Percentiles rank a stretch among this genome's conserved stretches.
These are phyloP conservation scores for Fusarium multiceps DNA, from an alignment of 2,329 filamentous ascomycete genomes.

Conservation along the genomic window DNA sequence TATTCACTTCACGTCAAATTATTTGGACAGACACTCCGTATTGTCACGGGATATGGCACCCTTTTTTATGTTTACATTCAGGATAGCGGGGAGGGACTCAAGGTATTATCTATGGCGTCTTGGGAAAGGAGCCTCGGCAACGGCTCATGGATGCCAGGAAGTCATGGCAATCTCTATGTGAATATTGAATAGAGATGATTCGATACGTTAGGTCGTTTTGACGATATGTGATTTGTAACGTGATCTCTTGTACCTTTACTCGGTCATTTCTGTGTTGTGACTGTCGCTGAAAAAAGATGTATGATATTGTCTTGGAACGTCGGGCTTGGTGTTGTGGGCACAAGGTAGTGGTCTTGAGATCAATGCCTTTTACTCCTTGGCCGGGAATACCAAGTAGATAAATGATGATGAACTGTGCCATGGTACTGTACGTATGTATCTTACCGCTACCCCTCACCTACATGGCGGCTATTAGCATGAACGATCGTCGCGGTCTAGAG, in stretches of 20 bases:
- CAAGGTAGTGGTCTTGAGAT: background rate
- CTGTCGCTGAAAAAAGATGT: background rate
- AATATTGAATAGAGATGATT: conserved; percentile 47
- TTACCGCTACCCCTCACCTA: conserved; percentile 11
- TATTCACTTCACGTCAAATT: conserved; percentile 42
- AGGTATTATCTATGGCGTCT: conserved; percentile 48
- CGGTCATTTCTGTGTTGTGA: background rate
- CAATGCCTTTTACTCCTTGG: background rate
- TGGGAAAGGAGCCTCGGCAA: conserved; percentile 44
- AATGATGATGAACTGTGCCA: background rate
- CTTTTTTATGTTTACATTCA: conserved; percentile 40
- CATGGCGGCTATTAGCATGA: background rate
- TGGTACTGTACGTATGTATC: background rate
- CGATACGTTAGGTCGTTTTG: conserved; percentile 9
- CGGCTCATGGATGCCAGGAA: conserved; percentile 46
- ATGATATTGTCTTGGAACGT: background rate
- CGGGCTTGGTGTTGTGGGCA: background rate
- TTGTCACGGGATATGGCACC: conserved; percentile 41
- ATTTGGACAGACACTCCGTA: conserved; percentile 41
- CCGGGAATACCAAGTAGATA: background rate
- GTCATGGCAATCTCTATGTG: conserved; percentile 41
- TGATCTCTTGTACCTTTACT: background rate
- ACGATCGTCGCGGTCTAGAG: conserved; percentile 11
- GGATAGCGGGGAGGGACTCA: conserved; percentile 39
- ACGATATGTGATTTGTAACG: conserved; percentile 1